These are phyloP conservation scores for Hyaloscypha finlandica DNA, from an alignment of 495 filamentous ascomycete genomes.

Conservation along the genomic window DNA sequence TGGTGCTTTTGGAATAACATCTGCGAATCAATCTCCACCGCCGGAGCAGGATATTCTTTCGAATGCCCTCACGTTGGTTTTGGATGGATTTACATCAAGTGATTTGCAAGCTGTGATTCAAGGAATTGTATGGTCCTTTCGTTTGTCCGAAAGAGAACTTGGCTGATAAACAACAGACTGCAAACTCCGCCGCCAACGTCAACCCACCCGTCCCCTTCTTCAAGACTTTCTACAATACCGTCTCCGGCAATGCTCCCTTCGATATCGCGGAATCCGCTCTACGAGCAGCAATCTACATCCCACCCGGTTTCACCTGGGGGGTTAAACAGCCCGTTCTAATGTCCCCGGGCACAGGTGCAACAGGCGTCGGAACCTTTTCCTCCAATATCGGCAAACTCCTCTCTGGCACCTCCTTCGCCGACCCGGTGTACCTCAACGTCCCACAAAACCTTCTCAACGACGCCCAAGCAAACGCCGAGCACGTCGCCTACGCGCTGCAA, in stretches of 20 bases:
- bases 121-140: constrained; percentile 16
- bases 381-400: constrained; percentile 48
- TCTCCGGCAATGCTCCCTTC: constrained; percentile 44
- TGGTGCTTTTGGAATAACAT: constrained; percentile 5
- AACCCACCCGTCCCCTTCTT: constrained; percentile 37
- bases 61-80: constrained; percentile 14
- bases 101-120: constrained; percentile 17
- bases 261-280: constrained; percentile 41
- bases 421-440: constrained; percentile 54
- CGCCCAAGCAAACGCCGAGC: constrained; percentile 46
- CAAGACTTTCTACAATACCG: constrained; percentile 26
- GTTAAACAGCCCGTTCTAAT: constrained; percentile 44
- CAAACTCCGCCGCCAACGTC: constrained; percentile 20
- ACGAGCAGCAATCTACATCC: constrained; percentile 46
- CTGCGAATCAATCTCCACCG: neutral
- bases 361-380: constrained; percentile 40
- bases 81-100: constrained; percentile 19
- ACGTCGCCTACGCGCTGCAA: constrained; percentile 46
- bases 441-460: constrained; percentile 43
- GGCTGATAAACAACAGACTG: constrained; percentile 8
- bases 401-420: constrained; percentile 34
- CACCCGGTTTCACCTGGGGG: constrained; percentile 42
- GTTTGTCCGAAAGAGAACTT: neutral
- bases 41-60: constrained; percentile 19
- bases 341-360: constrained; percentile 48